Evolutionary conservation across 202 grass and related monocot genomes (phyloP).

Genomic region (Saccharum hybrid): DNA sequence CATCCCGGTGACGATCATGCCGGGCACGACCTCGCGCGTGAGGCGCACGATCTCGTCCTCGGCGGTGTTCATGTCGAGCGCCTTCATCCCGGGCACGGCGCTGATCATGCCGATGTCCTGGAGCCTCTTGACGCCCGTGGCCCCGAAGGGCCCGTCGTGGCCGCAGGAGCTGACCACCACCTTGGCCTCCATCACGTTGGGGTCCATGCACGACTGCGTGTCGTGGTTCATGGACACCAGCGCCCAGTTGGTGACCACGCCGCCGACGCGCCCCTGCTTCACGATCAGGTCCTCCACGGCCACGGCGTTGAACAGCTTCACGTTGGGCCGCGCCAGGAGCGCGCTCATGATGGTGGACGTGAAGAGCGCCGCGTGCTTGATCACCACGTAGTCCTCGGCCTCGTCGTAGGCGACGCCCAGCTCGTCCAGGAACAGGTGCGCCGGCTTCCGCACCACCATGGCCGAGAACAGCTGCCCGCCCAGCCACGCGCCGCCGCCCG

Average conservation of each 20-base stretch:
- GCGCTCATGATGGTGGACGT: constrained; percentile 89
- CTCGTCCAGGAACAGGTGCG: constrained; percentile 87
- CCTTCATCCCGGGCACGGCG: constrained; percentile 82
- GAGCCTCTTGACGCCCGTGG: constrained; percentile 85
- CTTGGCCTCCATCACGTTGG: constrained; percentile 91
- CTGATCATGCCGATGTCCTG: constrained; percentile 91
- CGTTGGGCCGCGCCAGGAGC: constrained; percentile 77
- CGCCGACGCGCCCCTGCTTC: constrained; percentile 62
- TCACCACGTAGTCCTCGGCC: constrained; percentile 72
- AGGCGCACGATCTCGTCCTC: constrained; percentile 86
- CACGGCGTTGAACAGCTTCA: constrained; percentile 93
- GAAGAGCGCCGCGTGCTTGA: constrained; percentile 93
- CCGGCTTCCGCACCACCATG: constrained; percentile 87
- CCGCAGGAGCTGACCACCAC: constrained; percentile 96
- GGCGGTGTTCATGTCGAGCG: constrained; percentile 84
- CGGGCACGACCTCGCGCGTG: constrained; percentile 86
- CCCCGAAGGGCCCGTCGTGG: constrained; percentile 88
- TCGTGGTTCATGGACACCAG: constrained; percentile 91
- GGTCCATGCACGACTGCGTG: constrained; percentile 97
- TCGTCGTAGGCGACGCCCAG: constrained; percentile 77
- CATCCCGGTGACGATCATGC: constrained; percentile 97
- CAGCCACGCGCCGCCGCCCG: constrained; percentile 91
- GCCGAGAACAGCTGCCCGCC: constrained; percentile 86
- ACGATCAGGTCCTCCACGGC: constrained; percentile 88
- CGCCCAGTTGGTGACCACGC: constrained; percentile 96